A percentile compares a stretch with the other conserved stretches of the same genome.
Evolutionary conservation across 1,284 basidiomycete species (phyloP).

Genomic region (Fistulinella cinereoalba): DNA sequence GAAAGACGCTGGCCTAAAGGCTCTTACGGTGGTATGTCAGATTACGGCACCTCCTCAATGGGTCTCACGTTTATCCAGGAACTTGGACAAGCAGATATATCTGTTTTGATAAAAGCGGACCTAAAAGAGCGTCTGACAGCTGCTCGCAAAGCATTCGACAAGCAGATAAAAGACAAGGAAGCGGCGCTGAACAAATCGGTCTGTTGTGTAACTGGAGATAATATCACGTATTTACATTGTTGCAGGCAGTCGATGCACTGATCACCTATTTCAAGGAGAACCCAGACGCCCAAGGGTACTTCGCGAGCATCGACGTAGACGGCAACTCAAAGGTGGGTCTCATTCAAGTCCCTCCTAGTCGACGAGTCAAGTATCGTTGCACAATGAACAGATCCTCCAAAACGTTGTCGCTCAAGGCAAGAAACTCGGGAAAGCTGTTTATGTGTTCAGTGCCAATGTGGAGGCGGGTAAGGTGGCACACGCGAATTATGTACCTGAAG

Average conservation of each 20-base stretch:
- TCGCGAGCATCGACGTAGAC: constrained; percentile 69
- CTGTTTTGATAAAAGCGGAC: constrained; percentile 78
- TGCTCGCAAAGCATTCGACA: constrained; percentile 83
- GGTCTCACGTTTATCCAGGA: constrained; percentile 49
- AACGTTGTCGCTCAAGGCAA: constrained; percentile 73
- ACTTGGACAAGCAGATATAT: constrained; percentile 88
- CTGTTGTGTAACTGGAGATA: constrained; percentile 16
- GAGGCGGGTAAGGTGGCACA: constrained; percentile 81
- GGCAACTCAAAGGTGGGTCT: constrained; percentile 75
- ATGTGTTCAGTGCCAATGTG: constrained; percentile 81
- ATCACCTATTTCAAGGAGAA: constrained; percentile 76
- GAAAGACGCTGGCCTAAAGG: constrained; percentile 85
- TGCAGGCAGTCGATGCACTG: constrained; percentile 70
- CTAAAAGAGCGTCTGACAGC: constrained; percentile 73
- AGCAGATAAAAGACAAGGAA: constrained; percentile 82
- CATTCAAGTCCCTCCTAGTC: background rate
- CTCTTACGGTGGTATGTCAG: constrained; percentile 67
- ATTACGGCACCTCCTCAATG: background rate
- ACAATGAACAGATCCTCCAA: constrained; percentile 62
- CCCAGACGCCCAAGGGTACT: constrained; percentile 64
- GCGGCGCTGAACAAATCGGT: constrained; percentile 80
- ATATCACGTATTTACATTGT: background rate
- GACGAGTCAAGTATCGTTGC: constrained; percentile 1
- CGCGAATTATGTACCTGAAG: constrained; percentile 78
- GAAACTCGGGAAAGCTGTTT: constrained; percentile 80